A percentile compares a stretch with the other conserved stretches of the same genome.
phyloP scores from a whole-genome alignment of 2,329 filamentous ascomycete species.

The Lachnellula willkommii region DNA sequence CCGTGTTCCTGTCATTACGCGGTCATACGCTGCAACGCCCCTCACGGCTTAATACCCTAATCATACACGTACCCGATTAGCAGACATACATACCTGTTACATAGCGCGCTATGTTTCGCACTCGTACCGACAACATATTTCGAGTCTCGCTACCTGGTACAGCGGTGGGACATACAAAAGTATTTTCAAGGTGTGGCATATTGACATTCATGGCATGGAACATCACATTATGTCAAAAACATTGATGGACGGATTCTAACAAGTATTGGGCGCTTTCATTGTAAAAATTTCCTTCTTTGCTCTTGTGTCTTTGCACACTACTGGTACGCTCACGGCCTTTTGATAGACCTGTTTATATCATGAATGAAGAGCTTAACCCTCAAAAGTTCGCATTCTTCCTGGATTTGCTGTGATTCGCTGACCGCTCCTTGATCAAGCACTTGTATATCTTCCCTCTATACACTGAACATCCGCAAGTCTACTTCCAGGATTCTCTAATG shows the following conservation, averaged over 20 bases:
- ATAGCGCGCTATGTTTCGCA: slow-evolving; percentile 25
- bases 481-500: too few relatives aligned
- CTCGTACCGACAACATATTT: slow-evolving; percentile 28
- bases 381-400: background rate
- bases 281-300: slow-evolving; percentile 26
- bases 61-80: slow-evolving; percentile 22
- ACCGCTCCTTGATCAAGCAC: background rate
- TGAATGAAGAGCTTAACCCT: slow-evolving; percentile 17
- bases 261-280: slow-evolving; percentile 24
- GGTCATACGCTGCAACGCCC: slow-evolving; percentile 18
- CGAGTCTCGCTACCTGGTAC: slow-evolving; percentile 25
- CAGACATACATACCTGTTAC: slow-evolving; percentile 28
- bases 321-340: slow-evolving; percentile 1
- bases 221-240: slow-evolving; percentile 27
- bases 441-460: too few relatives aligned
- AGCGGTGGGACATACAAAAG: slow-evolving; percentile 16
- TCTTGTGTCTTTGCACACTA: slow-evolving; percentile 22
- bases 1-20: slow-evolving; percentile 13
- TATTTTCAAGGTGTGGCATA: slow-evolving; percentile 27
- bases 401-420: background rate
- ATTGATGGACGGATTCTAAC: slow-evolving; percentile 21
- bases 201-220: slow-evolving; percentile 24
- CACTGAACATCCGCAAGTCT: too few relatives aligned
- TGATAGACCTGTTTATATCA: slow-evolving; percentile 24
- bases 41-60: slow-evolving; percentile 21